phyloP scores from a whole-genome alignment of 2,329 filamentous ascomycete genomes.

The Chalaropsis thielavioides region DNA sequence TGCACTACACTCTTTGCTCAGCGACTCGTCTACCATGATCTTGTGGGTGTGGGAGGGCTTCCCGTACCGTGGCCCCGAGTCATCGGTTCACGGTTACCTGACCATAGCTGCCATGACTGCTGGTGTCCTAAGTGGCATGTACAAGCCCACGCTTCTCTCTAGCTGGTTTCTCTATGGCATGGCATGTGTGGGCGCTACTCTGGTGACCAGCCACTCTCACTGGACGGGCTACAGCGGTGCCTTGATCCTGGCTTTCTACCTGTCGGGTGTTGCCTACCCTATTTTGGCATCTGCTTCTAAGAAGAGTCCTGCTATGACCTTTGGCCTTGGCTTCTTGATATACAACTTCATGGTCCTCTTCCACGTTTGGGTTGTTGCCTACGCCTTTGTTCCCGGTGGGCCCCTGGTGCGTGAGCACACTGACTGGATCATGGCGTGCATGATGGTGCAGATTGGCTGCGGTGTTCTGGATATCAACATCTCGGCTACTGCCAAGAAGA shows the following conservation, averaged over 20 bases:
- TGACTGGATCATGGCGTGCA: constrained; percentile 84
- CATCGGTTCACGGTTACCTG: constrained; percentile 77
- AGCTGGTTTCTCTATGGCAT: constrained; percentile 69
- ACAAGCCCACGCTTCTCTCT: constrained; percentile 52
- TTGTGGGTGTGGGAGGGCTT: constrained; percentile 97
- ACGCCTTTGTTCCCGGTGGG: constrained; percentile 92
- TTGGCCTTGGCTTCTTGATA: constrained; percentile 75
- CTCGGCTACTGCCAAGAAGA: constrained; percentile 25
- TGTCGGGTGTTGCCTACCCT: constrained; percentile 64
- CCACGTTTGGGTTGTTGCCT: constrained; percentile 96
- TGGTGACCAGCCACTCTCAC: constrained; percentile 62
- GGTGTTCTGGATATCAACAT: constrained; percentile 62
- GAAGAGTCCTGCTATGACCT: constrained; percentile 62
- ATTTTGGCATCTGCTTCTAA: constrained; percentile 63
- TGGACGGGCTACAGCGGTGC: constrained; percentile 87
- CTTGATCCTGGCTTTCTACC: constrained; percentile 58
- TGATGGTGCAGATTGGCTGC: constrained; percentile 69
- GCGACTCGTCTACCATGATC: constrained; percentile 98
- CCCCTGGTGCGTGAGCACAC: constrained; percentile 85
- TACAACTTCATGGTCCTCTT: constrained; percentile 95
- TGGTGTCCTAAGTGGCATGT: constrained; percentile 64
- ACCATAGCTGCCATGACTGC: constrained; percentile 77
- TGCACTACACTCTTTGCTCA: constrained; percentile 78
- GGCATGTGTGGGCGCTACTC: constrained; percentile 63
- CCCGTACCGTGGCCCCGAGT: constrained; percentile 73